Evolutionary conservation across 1,284 basidiomycete species (phyloP), one percentile per base, ranked within the genome.

Genomic region (Pyrrhoderma noxium): DNA sequence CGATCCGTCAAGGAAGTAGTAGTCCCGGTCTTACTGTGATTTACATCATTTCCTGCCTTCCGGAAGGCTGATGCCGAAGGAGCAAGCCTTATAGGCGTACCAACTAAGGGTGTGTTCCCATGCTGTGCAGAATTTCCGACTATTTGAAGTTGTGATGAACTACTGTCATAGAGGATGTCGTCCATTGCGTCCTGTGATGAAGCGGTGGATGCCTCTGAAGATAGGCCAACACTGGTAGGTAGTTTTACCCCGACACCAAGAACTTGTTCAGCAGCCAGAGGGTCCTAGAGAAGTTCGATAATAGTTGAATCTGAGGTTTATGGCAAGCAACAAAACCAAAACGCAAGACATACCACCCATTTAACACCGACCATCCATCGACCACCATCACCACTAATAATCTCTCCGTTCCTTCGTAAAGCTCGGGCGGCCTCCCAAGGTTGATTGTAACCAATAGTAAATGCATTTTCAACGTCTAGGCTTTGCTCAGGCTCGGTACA

Each of bases 321-420:
- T 23, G 11, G 23, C 56, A 44, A 34, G 5, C 9, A 39, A 41
- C 19, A 34, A 35, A 14, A 47, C 13, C 22, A 25, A 38, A n/a
- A 54, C 39, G 42, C 22, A 44, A 13, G 0, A 76, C 82, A 54
- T 60, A 86, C 85, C 25, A 82, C 82, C 81, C 82, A 86, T 67
- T 89, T 90, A 45, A 77, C 79, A 7, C 88, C 89, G 40, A 91
- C 69, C 86, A 91, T 91, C 74, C 80, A 87, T 44, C 71, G 75
- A 2, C 86, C 85, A 16, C 76, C 70, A 19, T 56, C 54, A 13
- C 54, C 54, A 22, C 43, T 52, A 11, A 91, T 61, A 0, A 89
- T 67, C 43, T 90, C 88, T 0, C 89, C 89, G 56, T 84, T 90
- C 66, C 85, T 85, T 45, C 84, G 70, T 11, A 88, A 77, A 1